These are phyloP conservation scores for Pythium brachiatum DNA, from an alignment of 352 stramenopile species.

Conservation along the genomic window DNA sequence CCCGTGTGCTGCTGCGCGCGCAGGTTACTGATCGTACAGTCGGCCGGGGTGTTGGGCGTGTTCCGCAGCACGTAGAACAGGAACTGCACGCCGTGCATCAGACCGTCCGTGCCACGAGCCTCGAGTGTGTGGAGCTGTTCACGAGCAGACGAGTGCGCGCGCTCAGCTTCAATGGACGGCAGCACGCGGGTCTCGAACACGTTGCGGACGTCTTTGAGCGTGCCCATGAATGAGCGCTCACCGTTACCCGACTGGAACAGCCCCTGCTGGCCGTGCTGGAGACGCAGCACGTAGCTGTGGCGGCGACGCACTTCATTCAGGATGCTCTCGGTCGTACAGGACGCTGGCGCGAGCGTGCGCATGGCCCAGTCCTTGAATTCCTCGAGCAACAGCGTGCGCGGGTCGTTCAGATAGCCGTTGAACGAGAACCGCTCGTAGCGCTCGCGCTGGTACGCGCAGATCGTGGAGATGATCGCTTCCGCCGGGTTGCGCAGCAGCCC, in stretches of 20 bases:
- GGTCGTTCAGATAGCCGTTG: conserved; percentile 81
- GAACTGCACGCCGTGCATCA: conserved; percentile 87
- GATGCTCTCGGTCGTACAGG: conserved; percentile 77
- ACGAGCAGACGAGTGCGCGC: conserved; percentile 74
- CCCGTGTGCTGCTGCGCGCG: conserved; percentile 76
- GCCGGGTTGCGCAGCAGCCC: conserved; percentile 74
- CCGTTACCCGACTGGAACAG: conserved; percentile 75
- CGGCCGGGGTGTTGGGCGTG: conserved; percentile 74
- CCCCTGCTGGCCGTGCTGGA: conserved; percentile 80
- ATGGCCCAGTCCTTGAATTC: conserved; percentile 88
- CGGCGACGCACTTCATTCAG: conserved; percentile 70
- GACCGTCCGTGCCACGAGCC: conserved; percentile 67
- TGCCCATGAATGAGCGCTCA: conserved; percentile 73
- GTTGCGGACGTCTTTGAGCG: conserved; percentile 78
- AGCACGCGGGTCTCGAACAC: conserved; percentile 77
- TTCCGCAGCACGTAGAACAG: conserved; percentile 86
- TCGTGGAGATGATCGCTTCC: conserved; percentile 84
- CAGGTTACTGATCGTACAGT: conserved; percentile 84
- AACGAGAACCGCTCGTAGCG: conserved; percentile 79
- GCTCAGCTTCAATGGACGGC: conserved; percentile 78
- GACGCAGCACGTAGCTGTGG: conserved; percentile 70
- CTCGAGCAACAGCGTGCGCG: conserved; percentile 74
- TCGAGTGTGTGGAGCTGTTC: conserved; percentile 81
- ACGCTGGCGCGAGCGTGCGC: conserved; percentile 66
- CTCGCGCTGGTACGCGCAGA: conserved; percentile 82